Evolutionary conservation across 2,329 filamentous ascomycete genomes (phyloP).

Genomic region (Scedosporium apiospermum): DNA sequence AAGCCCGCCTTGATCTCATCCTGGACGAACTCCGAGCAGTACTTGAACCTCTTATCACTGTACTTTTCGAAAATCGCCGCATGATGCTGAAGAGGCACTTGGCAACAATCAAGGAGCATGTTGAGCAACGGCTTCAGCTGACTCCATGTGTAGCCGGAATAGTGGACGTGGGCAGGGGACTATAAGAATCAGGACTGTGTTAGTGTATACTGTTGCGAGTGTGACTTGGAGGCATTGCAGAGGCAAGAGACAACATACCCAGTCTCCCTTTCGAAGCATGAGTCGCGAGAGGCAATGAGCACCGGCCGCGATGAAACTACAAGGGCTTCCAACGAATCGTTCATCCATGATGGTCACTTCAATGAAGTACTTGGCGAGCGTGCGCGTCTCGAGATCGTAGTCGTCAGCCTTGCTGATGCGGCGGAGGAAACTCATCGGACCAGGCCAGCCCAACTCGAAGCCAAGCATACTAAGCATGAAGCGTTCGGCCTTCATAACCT

Average conservation of each 20-base stretch:
- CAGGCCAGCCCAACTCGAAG: conserved; percentile 96
- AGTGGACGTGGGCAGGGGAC: conserved; percentile 78
- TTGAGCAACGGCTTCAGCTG: conserved; percentile 72
- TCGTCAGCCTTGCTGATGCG: conserved; percentile 98
- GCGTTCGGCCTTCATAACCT: conserved; percentile 92
- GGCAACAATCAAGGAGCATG: conserved; percentile 81
- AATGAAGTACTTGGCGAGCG: conserved; percentile 93
- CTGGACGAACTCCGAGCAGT: conserved; percentile 72
- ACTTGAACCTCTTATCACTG: conserved; percentile 76
- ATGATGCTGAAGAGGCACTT: conserved; percentile 72
- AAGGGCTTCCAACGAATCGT: conserved; percentile 83
- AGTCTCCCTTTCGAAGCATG: conserved; percentile 84
- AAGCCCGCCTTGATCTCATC: conserved; percentile 58
- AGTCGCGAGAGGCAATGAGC: conserved; percentile 85
- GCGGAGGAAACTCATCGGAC: conserved; percentile 95
- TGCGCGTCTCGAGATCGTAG: conserved; percentile 91
- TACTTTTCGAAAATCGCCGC: conserved; percentile 88
- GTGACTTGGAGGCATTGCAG: not conserved
- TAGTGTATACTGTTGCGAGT: not conserved
- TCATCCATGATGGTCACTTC: conserved; percentile 98
- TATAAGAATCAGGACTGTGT: conserved; percentile 22
- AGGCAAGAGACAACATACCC: conserved; percentile 47
- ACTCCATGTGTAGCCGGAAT: conserved; percentile 82
- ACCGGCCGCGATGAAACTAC: conserved; percentile 83
- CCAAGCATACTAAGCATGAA: conserved; percentile 97